Percentiles rank a stretch among this genome's conserved stretches.
phyloP scores from a whole-genome alignment of 2,329 filamentous ascomycete species.

The Golovinomyces cichoracearum region DNA sequence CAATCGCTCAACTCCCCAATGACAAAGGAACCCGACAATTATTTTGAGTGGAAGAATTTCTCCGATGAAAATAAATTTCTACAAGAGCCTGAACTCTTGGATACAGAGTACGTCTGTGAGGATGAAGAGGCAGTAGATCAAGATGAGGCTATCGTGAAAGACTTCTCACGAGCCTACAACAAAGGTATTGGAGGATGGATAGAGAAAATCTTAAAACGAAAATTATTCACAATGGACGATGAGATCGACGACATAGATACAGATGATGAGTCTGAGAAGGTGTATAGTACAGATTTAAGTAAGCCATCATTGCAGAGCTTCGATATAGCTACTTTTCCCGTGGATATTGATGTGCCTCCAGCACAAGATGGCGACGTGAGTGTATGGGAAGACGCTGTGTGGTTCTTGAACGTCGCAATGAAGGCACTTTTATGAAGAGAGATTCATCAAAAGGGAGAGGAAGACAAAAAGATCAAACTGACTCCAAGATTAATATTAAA shows the following conservation, averaged over 20 bases:
- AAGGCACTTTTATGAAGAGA: conserved; percentile 12
- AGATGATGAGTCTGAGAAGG: conserved; percentile 24
- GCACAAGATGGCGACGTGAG: conserved; percentile 27
- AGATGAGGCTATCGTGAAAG: conserved; percentile 32
- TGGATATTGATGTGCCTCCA: conserved; percentile 22
- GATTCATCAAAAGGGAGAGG: not conserved
- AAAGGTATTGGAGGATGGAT: conserved; percentile 32
- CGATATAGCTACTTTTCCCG: conserved; percentile 8
- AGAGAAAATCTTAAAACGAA: conserved; percentile 31
- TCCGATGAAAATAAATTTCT: conserved; percentile 17
- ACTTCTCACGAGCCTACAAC: conserved; percentile 27
- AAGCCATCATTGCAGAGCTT: conserved; percentile 11
- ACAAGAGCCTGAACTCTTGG: conserved; percentile 33
- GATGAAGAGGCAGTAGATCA: conserved; percentile 24
- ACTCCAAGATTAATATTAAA: too few species aligned
- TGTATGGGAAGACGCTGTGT: conserved; percentile 40
- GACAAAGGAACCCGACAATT: conserved; percentile 21
- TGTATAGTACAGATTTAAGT: conserved; percentile 20
- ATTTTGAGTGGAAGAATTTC: conserved; percentile 16
- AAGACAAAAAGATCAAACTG: too few species aligned
- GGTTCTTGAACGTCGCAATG: conserved; percentile 35
- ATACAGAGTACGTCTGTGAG: conserved; percentile 31
- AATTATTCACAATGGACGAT: conserved; percentile 32
- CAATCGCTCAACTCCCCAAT: conserved; percentile 17
- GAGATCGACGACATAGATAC: conserved; percentile 20